Percentiles rank a stretch among this genome's conserved stretches.
Conservation (phyloP, 2,329 filamentous ascomycete species). For the Zymoseptoria ardabiliae region DNA sequence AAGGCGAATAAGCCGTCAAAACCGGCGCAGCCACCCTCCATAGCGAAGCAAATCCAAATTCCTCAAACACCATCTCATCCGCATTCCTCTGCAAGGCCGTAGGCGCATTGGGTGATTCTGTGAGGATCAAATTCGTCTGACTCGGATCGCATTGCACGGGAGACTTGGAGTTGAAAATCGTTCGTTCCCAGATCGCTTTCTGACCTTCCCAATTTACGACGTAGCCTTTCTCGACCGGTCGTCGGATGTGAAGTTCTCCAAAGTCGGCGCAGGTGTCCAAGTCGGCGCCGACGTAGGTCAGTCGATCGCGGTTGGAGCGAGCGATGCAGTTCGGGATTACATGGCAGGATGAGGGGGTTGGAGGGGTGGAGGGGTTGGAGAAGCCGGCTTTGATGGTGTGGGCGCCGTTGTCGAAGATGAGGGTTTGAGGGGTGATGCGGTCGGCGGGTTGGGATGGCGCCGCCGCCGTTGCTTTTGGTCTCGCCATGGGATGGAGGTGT, state of each 20-base stretch:
- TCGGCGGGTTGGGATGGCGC: slow-evolving; percentile 8
- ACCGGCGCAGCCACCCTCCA: slow-evolving; percentile 46
- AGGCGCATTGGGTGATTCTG: slow-evolving; percentile 78
- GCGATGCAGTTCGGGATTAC: slow-evolving; percentile 84
- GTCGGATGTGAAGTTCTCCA: slow-evolving; percentile 76
- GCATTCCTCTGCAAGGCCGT: slow-evolving; percentile 77
- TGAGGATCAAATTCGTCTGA: slow-evolving; percentile 75
- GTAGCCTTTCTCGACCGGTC: slow-evolving; percentile 90
- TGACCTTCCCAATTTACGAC: slow-evolving; percentile 95
- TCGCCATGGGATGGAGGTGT: slow-evolving; percentile 5
- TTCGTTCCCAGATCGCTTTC: slow-evolving; percentile 89
- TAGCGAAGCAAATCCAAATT: slow-evolving; percentile 87
- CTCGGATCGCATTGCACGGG: slow-evolving; percentile 57
- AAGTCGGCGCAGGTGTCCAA: slow-evolving; percentile 76
- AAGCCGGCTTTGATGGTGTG: slow-evolving; percentile 88
- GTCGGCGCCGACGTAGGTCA: slow-evolving; percentile 72
- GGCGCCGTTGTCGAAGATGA: slow-evolving; percentile 90
- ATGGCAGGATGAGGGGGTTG: slow-evolving; percentile 48
- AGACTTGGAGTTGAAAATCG: slow-evolving; percentile 60
- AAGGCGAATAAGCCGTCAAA: slow-evolving; percentile 23
- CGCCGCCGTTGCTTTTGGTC: slow-evolving; percentile 3
- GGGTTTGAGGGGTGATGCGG: slow-evolving; percentile 42
- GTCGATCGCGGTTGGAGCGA: slow-evolving; percentile 65
- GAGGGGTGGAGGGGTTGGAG: slow-evolving; percentile 27
- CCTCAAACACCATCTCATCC: slow-evolving; percentile 95